Conservation (phyloP, 176 grass and related monocot species). For the Metroxylon sagu region DNA sequence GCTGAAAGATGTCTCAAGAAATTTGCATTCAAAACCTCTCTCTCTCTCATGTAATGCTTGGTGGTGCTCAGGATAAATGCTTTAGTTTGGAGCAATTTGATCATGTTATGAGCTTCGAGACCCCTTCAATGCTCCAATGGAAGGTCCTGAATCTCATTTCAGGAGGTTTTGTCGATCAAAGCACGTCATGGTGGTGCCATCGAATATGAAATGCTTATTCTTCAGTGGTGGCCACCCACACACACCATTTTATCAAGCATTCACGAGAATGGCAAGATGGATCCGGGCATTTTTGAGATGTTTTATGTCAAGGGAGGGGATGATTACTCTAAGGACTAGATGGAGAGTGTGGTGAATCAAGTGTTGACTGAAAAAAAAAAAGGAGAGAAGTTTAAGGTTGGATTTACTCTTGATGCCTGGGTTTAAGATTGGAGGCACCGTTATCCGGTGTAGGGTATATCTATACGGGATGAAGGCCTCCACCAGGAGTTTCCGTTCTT, state of each 20-base stretch:
- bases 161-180: slow-evolving; percentile 65
- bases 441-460: slow-evolving; percentile 64
- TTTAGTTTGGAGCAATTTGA: slow-evolving; percentile 41
- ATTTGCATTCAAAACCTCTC: slow-evolving; percentile 55
- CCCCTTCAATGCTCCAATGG: slow-evolving; percentile 59
- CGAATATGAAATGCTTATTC: slow-evolving; percentile 58
- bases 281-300: slow-evolving; percentile 66
- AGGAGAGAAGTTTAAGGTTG: no score
- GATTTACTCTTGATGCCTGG: slow-evolving; percentile 61
- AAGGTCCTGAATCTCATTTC: slow-evolving; percentile 48
- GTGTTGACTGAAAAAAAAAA: not conserved
- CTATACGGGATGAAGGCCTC: slow-evolving; percentile 17
- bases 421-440: slow-evolving; percentile 66
- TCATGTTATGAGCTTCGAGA: slow-evolving; percentile 40
- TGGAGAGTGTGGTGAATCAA: slow-evolving; percentile 52
- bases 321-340: slow-evolving; percentile 42
- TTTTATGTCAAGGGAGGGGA: slow-evolving; percentile 47
- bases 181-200: slow-evolving; percentile 39
- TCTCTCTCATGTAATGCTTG: slow-evolving; percentile 50
- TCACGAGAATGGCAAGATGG: slow-evolving; percentile 58
- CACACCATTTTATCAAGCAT: slow-evolving; percentile 65
- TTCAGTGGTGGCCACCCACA: slow-evolving; percentile 65
- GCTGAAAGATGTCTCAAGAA: slow-evolving; percentile 52
- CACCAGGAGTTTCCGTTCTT: no score
- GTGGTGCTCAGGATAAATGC: slow-evolving; percentile 10